phyloP scores from a whole-genome alignment of 345 rosid genomes.

The Erodium maritimum region DNA sequence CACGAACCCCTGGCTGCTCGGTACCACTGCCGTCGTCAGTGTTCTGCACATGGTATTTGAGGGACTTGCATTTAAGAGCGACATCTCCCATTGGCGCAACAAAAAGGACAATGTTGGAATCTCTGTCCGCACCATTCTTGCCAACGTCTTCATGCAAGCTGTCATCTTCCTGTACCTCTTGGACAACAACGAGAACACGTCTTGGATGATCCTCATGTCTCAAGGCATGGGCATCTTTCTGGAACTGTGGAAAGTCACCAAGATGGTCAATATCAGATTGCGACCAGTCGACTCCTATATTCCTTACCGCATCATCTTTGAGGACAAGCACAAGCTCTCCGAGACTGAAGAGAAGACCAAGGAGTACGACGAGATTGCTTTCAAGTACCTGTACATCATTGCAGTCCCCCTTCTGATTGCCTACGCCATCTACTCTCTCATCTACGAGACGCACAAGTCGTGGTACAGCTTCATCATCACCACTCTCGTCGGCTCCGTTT shows the following conservation, averaged over 20 bases:
- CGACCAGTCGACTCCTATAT: no score
- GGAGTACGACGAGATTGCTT: constrained; percentile 84
- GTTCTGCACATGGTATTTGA: constrained; percentile 66
- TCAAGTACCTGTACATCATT: constrained; percentile 69
- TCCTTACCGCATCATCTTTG: no score
- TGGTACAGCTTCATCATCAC: constrained; percentile 87
- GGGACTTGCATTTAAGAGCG: constrained; percentile 77
- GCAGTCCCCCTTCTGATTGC: constrained; percentile 58
- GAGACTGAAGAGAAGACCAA: constrained; percentile 77
- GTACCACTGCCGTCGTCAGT: constrained; percentile 68
- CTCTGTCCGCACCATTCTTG: constrained; percentile 71
- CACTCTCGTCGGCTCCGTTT: constrained; percentile 73
- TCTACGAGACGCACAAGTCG: constrained; percentile 67
- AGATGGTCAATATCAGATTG: no score
- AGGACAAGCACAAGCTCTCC: no score
- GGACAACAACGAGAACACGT: constrained; percentile 81
- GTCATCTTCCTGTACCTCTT: constrained; percentile 70
- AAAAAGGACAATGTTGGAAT: constrained; percentile 86
- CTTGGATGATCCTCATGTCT: constrained; percentile 87
- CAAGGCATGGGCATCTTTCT: constrained; percentile 75
- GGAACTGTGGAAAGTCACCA: constrained; percentile 88
- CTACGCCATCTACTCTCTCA: constrained; percentile 60
- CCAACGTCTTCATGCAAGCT: constrained; percentile 64
- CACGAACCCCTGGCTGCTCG: constrained; percentile 74
- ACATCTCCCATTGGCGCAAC: constrained; percentile 86